A percentile compares a stretch with the other conserved stretches of the same genome.
These are phyloP conservation scores for Moricandia moricandioides DNA, from an alignment of 345 rosid species.

Conservation along the genomic window DNA sequence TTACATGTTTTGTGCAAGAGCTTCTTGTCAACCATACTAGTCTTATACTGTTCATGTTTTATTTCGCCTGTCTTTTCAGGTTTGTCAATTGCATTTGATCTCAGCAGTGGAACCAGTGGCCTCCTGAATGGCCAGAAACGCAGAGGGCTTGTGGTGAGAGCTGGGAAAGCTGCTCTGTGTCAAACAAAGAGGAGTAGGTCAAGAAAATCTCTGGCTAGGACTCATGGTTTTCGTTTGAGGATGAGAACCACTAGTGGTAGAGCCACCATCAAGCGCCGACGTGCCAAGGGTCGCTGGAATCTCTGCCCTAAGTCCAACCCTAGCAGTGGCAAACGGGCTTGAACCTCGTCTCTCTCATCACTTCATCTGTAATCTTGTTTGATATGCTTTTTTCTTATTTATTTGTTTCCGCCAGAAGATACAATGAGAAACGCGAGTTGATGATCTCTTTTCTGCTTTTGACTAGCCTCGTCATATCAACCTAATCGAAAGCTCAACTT, in stretches of 20 bases:
- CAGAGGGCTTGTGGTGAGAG: constrained; percentile 75
- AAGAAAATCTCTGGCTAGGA: constrained; percentile 84
- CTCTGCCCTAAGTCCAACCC: constrained; percentile 92
- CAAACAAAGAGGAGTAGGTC: constrained; percentile 91
- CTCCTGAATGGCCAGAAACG: constrained; percentile 37
- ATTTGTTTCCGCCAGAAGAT: neutral
- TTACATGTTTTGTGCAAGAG: no score
- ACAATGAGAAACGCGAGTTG: neutral
- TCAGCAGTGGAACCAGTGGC: constrained; percentile 39
- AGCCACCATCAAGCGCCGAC: constrained; percentile 78
- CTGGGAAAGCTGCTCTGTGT: constrained; percentile 82
- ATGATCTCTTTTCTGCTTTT: neutral
- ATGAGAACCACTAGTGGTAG: constrained; percentile 94
- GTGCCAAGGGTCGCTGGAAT: constrained; percentile 86
- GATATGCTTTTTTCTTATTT: neutral
- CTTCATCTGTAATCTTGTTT: constrained; percentile 27
- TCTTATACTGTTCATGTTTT: neutral
- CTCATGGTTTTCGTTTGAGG: constrained; percentile 86
- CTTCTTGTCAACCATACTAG: neutral
- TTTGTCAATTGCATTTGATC: constrained; percentile 56
- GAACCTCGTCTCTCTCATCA: neutral
- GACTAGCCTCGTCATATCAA: neutral
- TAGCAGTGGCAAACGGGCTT: constrained; percentile 64
- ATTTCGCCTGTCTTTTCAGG: constrained; percentile 41
- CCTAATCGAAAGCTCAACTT: neutral